phyloP scores from a whole-genome alignment of 163 green algal genomes.

The Chlorella variabilis region DNA sequence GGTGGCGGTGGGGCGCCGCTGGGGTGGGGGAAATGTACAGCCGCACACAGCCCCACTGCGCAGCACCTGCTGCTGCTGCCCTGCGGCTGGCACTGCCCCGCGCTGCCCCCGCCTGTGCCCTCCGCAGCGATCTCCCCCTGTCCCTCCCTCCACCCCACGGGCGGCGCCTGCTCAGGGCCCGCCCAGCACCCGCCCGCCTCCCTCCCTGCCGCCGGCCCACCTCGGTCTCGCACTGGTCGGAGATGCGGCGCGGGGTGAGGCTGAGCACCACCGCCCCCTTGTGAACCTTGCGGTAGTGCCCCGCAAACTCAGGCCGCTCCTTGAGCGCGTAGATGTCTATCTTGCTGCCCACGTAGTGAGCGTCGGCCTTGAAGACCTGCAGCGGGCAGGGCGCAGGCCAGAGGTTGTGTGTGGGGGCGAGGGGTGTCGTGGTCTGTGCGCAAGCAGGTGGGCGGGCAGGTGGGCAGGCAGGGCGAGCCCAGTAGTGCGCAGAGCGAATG shows the following conservation, averaged over 20 bases:
- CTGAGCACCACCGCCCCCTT: conserved; percentile 45
- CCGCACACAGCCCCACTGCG: too few species aligned
- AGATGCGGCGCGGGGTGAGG: conserved; percentile 16
- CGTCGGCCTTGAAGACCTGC: conserved; percentile 35
- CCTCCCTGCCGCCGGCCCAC: too few species aligned
- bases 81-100: too few species aligned
- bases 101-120: background rate
- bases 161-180: background rate
- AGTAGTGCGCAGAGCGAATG: too few species aligned
- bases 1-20: background rate
- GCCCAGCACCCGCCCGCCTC: too few species aligned
- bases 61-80: too few species aligned
- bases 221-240: background rate
- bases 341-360: conserved; percentile 29
- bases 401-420: too few species aligned
- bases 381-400: background rate
- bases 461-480: too few species aligned
- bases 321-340: conserved; percentile 45
- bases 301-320: conserved; percentile 22
- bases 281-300: conserved; percentile 38
- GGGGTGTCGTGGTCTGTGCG: background rate
- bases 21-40: background rate
- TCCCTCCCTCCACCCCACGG: too few species aligned
- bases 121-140: background rate
- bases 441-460: too few species aligned